phyloP scores from a whole-genome alignment of 2,329 filamentous ascomycete genomes.

The Camillea tinctor region DNA sequence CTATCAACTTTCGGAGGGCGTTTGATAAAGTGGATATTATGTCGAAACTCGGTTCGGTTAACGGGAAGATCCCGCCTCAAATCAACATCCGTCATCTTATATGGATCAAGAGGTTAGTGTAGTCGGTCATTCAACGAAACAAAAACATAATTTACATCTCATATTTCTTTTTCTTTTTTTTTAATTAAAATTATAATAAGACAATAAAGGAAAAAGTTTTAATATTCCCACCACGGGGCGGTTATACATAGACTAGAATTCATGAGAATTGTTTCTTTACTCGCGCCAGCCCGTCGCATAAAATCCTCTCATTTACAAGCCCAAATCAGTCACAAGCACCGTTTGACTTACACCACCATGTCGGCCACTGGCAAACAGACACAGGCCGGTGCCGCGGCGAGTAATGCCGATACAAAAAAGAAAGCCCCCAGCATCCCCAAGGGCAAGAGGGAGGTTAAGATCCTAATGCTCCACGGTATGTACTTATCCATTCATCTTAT shows the following conservation, averaged over 20 bases:
- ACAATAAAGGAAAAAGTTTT: too few relatives aligned
- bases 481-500: not conserved
- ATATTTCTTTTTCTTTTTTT: not conserved
- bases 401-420: not conserved
- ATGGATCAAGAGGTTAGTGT: not conserved
- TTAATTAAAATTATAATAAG: too few relatives aligned
- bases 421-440: slow-evolving; percentile 34
- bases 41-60: not conserved
- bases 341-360: slow-evolving; percentile 16
- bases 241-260: not conserved
- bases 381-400: not conserved
- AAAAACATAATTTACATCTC: not conserved
- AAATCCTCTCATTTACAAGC: not conserved
- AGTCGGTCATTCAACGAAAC: not conserved
- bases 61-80: not conserved
- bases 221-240: too few relatives aligned
- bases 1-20: not conserved
- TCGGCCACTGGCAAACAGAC: slow-evolving; percentile 27
- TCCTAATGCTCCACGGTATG: slow-evolving; percentile 75
- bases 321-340: not conserved
- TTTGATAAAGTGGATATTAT: not conserved
- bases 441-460: slow-evolving; percentile 56
- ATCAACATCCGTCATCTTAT: not conserved
- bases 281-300: not conserved
- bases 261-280: not conserved